phyloP scores from a whole-genome alignment of 1,284 basidiomycete species.

The Cutaneotrichosporon dermatis region DNA sequence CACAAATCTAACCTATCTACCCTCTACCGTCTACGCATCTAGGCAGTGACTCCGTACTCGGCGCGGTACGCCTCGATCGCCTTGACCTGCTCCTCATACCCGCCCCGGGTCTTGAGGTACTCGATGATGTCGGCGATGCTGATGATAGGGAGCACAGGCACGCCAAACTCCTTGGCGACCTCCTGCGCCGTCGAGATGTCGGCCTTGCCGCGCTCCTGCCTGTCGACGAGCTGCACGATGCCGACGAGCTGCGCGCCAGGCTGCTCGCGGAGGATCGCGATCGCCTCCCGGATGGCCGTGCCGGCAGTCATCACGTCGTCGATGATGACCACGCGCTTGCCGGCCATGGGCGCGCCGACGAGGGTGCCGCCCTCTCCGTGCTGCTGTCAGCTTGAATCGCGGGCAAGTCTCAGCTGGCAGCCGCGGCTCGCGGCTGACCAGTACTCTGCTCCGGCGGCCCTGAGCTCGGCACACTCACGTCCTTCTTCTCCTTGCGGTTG shows the following conservation, averaged over 20 bases:
- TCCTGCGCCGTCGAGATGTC: constrained; percentile 72
- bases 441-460: not conserved
- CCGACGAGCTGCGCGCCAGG: constrained; percentile 76
- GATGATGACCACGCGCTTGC: constrained; percentile 80
- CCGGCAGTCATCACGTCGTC: constrained; percentile 98
- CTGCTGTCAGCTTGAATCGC: constrained; percentile 17
- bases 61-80: constrained; percentile 77
- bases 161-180: constrained; percentile 68
- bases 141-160: constrained; percentile 68
- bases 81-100: constrained; percentile 60
- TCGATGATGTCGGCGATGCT: constrained; percentile 79
- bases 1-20: too few species aligned
- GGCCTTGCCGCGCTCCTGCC: constrained; percentile 75
- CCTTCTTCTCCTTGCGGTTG: constrained; percentile 93
- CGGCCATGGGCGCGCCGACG: constrained; percentile 77
- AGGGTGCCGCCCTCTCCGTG: constrained; percentile 95
- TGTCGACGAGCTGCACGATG: constrained; percentile 83
- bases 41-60: constrained; percentile 60
- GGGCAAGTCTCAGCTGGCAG: not conserved
- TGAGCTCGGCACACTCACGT: constrained; percentile 44
- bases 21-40: not conserved
- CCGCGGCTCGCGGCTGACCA: not conserved
- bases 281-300: constrained; percentile 79
- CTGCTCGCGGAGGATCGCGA: constrained; percentile 62
- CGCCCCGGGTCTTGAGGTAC: constrained; percentile 70